A percentile compares a stretch with the other conserved stretches of the same genome.
phyloP scores from a whole-genome alignment of 192 early-diverging fungal species.

The Piromyces finnis region DNA sequence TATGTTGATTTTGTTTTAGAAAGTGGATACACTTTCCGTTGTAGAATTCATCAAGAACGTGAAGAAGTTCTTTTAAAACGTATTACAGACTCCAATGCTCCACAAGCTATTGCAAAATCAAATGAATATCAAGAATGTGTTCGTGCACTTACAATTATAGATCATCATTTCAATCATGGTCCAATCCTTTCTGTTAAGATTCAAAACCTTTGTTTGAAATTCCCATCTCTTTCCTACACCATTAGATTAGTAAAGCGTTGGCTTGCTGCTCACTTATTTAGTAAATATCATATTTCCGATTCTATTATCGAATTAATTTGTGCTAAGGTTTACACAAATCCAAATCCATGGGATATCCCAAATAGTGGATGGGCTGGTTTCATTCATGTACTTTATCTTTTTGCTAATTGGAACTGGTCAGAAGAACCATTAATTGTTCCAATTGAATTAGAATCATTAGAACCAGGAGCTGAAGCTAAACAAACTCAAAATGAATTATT shows the following conservation, averaged over 20 bases:
- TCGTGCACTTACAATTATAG: conserved; percentile 4
- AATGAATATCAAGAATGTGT: not conserved
- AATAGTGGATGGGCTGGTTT: conserved; percentile 54
- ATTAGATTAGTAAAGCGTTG: conserved; percentile 82
- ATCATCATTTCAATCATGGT: conserved; percentile 18
- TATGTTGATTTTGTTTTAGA: conserved; percentile 54
- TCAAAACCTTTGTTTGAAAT: conserved; percentile 53
- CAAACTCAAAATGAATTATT: not conserved
- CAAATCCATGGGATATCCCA: conserved; percentile 35
- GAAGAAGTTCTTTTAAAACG: conserved; percentile 43
- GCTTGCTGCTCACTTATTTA: conserved; percentile 63
- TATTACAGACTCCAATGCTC: conserved; percentile 11
- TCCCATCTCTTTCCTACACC: conserved; percentile 55
- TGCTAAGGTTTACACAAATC: conserved; percentile 48
- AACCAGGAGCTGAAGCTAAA: not conserved
- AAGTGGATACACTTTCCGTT: conserved; percentile 62
- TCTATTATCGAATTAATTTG: conserved; percentile 64
- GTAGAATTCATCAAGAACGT: conserved; percentile 49
- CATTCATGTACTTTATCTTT: conserved; percentile 48
- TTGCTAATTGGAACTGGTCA: conserved; percentile 58
- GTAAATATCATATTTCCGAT: conserved; percentile 38
- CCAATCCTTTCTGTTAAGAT: conserved; percentile 44
- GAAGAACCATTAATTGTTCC: conserved; percentile 59
- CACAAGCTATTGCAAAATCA: not conserved
- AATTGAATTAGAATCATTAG: conserved; percentile 36